Evolutionary conservation across 345 rosid genomes (phyloP), one percentile per base, ranked within the genome.

Genomic region (Adansonia digitata): DNA sequence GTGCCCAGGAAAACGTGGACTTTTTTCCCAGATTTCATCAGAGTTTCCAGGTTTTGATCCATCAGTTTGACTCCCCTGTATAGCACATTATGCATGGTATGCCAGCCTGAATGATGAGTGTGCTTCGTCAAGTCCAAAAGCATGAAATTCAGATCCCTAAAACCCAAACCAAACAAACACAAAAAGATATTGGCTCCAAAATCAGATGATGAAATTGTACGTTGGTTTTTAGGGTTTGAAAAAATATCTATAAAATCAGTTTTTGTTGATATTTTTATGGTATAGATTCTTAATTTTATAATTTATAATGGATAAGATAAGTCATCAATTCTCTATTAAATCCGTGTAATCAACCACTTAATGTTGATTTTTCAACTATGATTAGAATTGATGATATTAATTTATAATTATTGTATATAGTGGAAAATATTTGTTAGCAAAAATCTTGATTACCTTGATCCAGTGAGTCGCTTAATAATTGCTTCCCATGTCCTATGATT

Each of bases 41-140:
- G 69, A 26, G 64, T 80, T 74, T 86, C 84, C 60, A 91, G 75
- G 69, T 84, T 84, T 1, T 79, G 83, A 48, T 89, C 94, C 69
- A 82, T 66, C 8, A 73, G 80, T 79, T 86, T 94, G 0, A 87
- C 90, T 73, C 93, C 98, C 18, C 94, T 90, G 24, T 88, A 94
- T 63, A 90, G 75, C 71, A 90, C 94, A 77, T 91, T 94, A 72
- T 94, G 96, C 88, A 85, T 82, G 27, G 87, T 86, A 37, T 89
- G 93, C 94, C 93, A 94, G 15, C 88, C 92, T 0, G 97, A 91
- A 70, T 82, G 91, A 80, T 94, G 97, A 12, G 94, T 90, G 80
- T 89, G 94, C 85, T 81, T 88, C 0, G 88, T 83, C 63, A 89
- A 26, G 75, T 90, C 92, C 15, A 49, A 45, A 8, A 78, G 4